phyloP scores from a whole-genome alignment of 805 yeast genomes.

The Sugiyamaella smithiae region DNA sequence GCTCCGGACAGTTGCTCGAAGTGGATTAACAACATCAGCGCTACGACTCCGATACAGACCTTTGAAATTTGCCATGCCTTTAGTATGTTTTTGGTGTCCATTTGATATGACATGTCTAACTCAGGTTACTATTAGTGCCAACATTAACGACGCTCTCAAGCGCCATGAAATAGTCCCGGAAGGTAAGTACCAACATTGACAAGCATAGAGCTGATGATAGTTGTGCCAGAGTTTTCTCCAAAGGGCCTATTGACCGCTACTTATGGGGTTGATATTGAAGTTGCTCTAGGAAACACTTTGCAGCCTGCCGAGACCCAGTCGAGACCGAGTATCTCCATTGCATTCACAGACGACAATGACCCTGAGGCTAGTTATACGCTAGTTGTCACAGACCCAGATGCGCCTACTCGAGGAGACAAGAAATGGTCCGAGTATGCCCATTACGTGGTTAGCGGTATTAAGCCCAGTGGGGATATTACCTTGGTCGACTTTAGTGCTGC shows the following conservation, averaged over 20 bases:
- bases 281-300: slow-evolving; percentile 75
- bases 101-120: slow-evolving; percentile 9
- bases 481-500: slow-evolving; percentile 23
- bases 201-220: slow-evolving; percentile 15
- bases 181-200: slow-evolving; percentile 26
- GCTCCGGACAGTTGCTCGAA: slow-evolving; percentile 1
- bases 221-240: slow-evolving; percentile 31
- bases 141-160: slow-evolving; percentile 38
- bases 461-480: slow-evolving; percentile 26
- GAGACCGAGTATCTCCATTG: slow-evolving; percentile 64
- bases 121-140: slow-evolving; percentile 32
- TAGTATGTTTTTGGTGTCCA: slow-evolving; percentile 4
- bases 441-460: slow-evolving; percentile 50
- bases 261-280: slow-evolving; percentile 58
- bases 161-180: slow-evolving; percentile 46
- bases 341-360: slow-evolving; percentile 48
- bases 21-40: background rate
- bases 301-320: slow-evolving; percentile 62
- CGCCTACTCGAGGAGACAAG: slow-evolving; percentile 77
- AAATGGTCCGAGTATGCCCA: slow-evolving; percentile 89
- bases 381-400: slow-evolving; percentile 90
- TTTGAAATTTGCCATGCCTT: slow-evolving; percentile 10
- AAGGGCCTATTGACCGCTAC: slow-evolving; percentile 53
- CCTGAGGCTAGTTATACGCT: slow-evolving; percentile 60
- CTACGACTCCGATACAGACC: slow-evolving; percentile 2